A percentile compares a stretch with the other conserved stretches of the same genome.
Evolutionary conservation across 2,329 filamentous ascomycete genomes (phyloP).

Genomic region (Zymoseptoria tritici): DNA sequence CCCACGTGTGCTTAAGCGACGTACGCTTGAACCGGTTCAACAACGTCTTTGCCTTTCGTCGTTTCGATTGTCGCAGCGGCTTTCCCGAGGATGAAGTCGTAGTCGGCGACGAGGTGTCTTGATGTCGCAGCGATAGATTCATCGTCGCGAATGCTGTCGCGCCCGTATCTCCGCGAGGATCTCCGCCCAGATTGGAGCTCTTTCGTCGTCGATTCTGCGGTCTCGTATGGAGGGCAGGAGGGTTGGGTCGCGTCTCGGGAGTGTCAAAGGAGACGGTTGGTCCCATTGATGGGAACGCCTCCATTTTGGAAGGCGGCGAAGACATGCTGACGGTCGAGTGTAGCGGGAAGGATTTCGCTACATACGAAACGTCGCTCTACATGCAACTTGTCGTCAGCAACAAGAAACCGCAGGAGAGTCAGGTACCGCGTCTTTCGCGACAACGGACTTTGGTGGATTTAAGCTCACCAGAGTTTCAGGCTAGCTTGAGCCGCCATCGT

Average conservation of each 20-base stretch:
- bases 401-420: background rate
- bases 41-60: slow-evolving; percentile 38
- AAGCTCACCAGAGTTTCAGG: background rate
- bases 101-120: slow-evolving; percentile 2
- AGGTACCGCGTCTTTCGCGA: background rate
- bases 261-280: slow-evolving; percentile 2
- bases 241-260: background rate
- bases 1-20: slow-evolving; percentile 51
- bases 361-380: background rate
- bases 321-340: background rate
- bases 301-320: slow-evolving; percentile 3
- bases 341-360: background rate
- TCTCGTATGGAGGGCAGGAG: slow-evolving; percentile 3
- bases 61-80: slow-evolving; percentile 36
- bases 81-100: slow-evolving; percentile 11
- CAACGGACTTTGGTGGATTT: background rate
- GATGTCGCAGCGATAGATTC: slow-evolving; percentile 8
- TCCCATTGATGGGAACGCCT: slow-evolving; percentile 10
- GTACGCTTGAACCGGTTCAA: slow-evolving; percentile 40
- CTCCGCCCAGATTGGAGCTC: slow-evolving; percentile 40
- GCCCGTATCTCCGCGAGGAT: slow-evolving; percentile 47
- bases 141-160: slow-evolving; percentile 44
- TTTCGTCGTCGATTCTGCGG: slow-evolving; percentile 17
- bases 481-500: no score
- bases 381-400: background rate